Conservation (phyloP, 2,329 filamentous ascomycete genomes). For the Curvularia verruculosa region DNA sequence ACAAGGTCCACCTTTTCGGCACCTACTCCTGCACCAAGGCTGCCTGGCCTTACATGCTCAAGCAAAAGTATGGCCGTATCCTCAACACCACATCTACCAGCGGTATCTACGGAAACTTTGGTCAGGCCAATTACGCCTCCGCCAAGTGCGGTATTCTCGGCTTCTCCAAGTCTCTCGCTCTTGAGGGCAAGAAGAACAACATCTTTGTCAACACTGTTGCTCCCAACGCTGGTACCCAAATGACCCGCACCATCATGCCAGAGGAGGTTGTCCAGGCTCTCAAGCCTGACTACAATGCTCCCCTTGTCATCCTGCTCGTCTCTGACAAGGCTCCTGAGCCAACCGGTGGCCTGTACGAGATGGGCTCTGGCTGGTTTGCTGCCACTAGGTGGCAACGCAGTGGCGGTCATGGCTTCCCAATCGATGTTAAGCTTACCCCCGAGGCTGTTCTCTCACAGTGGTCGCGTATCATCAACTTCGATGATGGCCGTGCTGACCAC, state of each 20-base stretch:
- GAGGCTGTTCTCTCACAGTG: conserved; percentile 74
- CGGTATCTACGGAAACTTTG: conserved; percentile 99
- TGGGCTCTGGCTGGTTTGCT: conserved; percentile 91
- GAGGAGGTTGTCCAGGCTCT: conserved; percentile 98
- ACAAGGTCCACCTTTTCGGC: conserved; percentile 90
- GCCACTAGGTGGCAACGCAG: conserved; percentile 93
- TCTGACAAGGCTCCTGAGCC: conserved; percentile 85
- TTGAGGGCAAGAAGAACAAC: conserved; percentile 96
- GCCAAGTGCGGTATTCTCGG: conserved; percentile 78
- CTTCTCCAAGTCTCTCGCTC: conserved; percentile 88
- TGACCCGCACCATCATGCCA: conserved; percentile 93
- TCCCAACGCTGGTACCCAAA: conserved; percentile 92
- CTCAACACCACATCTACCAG: conserved; percentile 97
- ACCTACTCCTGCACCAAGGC: conserved; percentile 98
- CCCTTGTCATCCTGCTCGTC: conserved; percentile 84
- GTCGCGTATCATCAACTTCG: conserved; percentile 81
- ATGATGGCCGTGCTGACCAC: conserved; percentile 85
- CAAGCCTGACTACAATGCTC: conserved; percentile 98
- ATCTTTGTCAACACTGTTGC: conserved; percentile 98
- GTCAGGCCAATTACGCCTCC: conserved; percentile 95
- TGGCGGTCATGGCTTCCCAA: conserved; percentile 87
- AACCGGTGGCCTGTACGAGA: conserved; percentile 90
- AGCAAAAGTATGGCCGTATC: conserved; percentile 97
- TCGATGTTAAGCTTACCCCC: conserved; percentile 77
- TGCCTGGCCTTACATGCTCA: conserved; percentile 95